These are phyloP conservation scores for Cenchrus americanus DNA, from an alignment of 176 grass and related monocot genomes.

Conservation along the genomic window DNA sequence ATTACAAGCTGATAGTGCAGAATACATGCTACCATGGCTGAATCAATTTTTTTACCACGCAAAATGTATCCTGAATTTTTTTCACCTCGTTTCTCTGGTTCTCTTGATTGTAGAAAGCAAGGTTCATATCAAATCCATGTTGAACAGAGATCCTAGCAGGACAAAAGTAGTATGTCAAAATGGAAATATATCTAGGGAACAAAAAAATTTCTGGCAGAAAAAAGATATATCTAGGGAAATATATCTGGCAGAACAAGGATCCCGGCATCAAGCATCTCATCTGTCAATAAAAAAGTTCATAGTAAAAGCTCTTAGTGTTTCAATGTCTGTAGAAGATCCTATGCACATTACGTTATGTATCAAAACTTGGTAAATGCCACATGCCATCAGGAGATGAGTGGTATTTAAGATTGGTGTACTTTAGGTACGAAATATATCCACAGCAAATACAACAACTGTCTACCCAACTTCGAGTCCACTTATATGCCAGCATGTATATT, in stretches of 20 bases:
- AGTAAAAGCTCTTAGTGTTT: slow-evolving; percentile 22
- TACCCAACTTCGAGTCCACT: slow-evolving; percentile 97
- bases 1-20: too few relatives aligned
- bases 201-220: background rate
- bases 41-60: too few relatives aligned
- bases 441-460: slow-evolving; percentile 92
- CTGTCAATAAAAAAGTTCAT: background rate
- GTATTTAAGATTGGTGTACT: slow-evolving; percentile 1
- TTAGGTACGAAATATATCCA: slow-evolving; percentile 33
- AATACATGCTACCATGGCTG: too few relatives aligned
- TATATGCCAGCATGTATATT: slow-evolving; percentile 97
- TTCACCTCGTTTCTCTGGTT: slow-evolving; percentile 88
- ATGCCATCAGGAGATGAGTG: slow-evolving; percentile 24
- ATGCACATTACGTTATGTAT: slow-evolving; percentile 99
- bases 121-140: slow-evolving; percentile 90
- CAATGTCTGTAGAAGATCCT: slow-evolving; percentile 61
- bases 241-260: background rate
- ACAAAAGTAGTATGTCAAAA: slow-evolving; percentile 43
- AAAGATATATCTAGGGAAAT: background rate
- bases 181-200: background rate
- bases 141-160: slow-evolving; percentile 80
- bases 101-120: slow-evolving; percentile 96
- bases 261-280: background rate
- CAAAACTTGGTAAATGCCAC: slow-evolving; percentile 73
- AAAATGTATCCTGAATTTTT: background rate